Conservation (phyloP, 129 eudicot species). For the Helianthus tuberosus region DNA sequence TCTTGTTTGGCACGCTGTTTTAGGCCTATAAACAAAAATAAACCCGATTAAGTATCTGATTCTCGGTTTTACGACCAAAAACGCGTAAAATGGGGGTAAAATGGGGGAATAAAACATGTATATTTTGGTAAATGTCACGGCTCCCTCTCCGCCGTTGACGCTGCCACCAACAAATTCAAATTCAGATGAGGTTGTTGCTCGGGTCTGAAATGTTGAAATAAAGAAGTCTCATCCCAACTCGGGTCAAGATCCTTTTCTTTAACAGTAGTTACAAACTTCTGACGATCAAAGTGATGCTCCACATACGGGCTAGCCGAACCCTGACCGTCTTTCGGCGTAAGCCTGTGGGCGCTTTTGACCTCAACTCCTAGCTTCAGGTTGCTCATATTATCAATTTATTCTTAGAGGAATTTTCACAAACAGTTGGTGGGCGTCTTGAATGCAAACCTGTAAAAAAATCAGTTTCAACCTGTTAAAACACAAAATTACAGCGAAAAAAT, state of each 20-base stretch:
- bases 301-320: slow-evolving; percentile 79
- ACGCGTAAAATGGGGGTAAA: no score
- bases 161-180: no score
- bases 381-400: slow-evolving; percentile 41
- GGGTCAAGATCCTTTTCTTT: slow-evolving; percentile 91
- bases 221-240: slow-evolving; percentile 85
- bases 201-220: slow-evolving; percentile 80
- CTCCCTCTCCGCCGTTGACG: no score
- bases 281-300: slow-evolving; percentile 84
- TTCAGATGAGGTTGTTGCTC: no score
- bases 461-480: background rate
- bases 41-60: no score
- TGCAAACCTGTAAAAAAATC: slow-evolving; percentile 19
- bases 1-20: no score
- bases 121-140: no score
- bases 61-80: no score
- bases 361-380: slow-evolving; percentile 90
- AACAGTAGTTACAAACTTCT: slow-evolving; percentile 61
- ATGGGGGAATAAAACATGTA: no score
- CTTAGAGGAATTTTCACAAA: slow-evolving; percentile 29
- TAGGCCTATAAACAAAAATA: no score
- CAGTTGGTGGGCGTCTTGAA: slow-evolving; percentile 15
- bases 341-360: slow-evolving; percentile 75
- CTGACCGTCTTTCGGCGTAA: slow-evolving; percentile 78
- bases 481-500: background rate